Conservation (phyloP, 1,139 yeast genomes). For the Hemisphaericaspora xylofermentans region DNA sequence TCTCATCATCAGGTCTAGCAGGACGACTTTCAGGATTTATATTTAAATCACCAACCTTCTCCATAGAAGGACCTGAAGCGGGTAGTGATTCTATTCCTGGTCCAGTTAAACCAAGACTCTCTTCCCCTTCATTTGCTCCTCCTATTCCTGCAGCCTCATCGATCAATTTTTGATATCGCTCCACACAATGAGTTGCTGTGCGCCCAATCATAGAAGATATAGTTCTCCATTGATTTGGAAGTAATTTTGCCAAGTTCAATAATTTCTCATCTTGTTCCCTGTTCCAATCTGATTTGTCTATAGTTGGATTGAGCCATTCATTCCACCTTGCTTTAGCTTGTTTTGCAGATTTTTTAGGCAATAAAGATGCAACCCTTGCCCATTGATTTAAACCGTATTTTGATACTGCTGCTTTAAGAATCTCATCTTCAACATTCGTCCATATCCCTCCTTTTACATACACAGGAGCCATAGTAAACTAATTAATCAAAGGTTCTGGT, state of each 20-base stretch:
- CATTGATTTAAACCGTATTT: constrained; percentile 94
- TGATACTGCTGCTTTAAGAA: constrained; percentile 84
- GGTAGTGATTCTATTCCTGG: constrained; percentile 58
- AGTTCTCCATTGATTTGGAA: constrained; percentile 95
- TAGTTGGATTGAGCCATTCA: constrained; percentile 80
- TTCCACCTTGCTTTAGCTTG: constrained; percentile 94
- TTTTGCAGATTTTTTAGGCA: constrained; percentile 82
- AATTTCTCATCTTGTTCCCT: constrained; percentile 75
- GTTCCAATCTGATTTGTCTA: constrained; percentile 67
- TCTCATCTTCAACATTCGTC: constrained; percentile 90
- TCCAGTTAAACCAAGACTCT: constrained; percentile 46
- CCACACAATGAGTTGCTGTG: constrained; percentile 87
- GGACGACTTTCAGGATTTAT: constrained; percentile 78
- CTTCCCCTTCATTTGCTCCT: constrained; percentile 22
- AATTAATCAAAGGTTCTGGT: no score
- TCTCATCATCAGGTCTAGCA: constrained; percentile 77
- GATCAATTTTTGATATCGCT: constrained; percentile 76
- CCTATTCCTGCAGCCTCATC: constrained; percentile 44
- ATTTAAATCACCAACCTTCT: constrained; percentile 52
- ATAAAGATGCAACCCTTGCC: constrained; percentile 86
- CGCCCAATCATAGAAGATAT: constrained; percentile 79
- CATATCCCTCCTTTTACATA: constrained; percentile 88
- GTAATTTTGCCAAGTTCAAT: constrained; percentile 59
- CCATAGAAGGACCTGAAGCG: constrained; percentile 35
- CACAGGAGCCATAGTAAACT: constrained; percentile 48